Evolutionary conservation across 768 basidiomycete species (phyloP), one percentile per base, ranked within the genome.

Genomic region (Phallus indusiatus): DNA sequence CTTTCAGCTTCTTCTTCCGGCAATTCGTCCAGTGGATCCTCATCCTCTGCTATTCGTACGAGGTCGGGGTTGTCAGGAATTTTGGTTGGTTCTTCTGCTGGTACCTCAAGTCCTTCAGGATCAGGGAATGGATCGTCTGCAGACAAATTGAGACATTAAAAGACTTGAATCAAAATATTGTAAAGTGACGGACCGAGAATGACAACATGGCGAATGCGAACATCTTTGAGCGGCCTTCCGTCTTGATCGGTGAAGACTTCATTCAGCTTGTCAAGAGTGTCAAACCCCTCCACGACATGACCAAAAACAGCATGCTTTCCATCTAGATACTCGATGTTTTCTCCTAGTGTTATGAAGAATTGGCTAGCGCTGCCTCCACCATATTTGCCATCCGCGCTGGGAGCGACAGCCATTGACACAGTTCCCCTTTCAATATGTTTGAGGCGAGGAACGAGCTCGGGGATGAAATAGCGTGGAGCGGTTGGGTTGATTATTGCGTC

Each of bases 391-490:
- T 82, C 85, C 12, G 86, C 64, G 0, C 83, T 75, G n/a, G 93
- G 93, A 2, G 95, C 90, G 10, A 97, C 84, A 8, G 96, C 96
- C 96, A 98, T 98, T 0, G 94, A 97, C 16, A 99, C 88, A 0
- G 93, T 97, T 18, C 96, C 96, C 64, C 81, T 85, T 9, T 76
- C 72, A 0, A 77, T 77, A 68, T 99, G 96, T 71, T 97, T 97
- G 61, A 97, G 78, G 59, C 78, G 81, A 1, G 90, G 84, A 1
- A 81, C 72, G 56, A 94, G 78, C 68, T 92, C 89, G 0, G 94
- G 94, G n/a, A 81, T 69, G 67, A 94, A 94, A 72, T 96, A 94
- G 24, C 94, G 85, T n/a, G 84, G 74, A 7, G 77, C 68, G 11
- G 42, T 49, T n/a, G 71, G 61, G 28, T 69, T 62, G 49, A 72